These are phyloP conservation scores for Solanum sitiens DNA, from an alignment of 257 asterid genomes.

Conservation along the genomic window DNA sequence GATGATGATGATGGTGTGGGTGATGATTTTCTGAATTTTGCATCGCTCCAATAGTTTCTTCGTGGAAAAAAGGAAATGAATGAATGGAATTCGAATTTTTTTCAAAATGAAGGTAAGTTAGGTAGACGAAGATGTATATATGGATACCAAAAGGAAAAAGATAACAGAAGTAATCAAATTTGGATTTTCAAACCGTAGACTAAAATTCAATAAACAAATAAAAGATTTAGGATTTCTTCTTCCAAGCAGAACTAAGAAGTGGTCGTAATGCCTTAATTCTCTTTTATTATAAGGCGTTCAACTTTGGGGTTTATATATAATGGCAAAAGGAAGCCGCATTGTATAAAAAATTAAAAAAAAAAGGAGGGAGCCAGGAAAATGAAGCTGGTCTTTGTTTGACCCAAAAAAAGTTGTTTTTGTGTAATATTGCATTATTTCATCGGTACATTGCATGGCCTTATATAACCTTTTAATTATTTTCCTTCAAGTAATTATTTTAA, in stretches of 20 bases:
- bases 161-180: background rate
- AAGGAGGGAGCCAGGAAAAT: background rate
- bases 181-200: background rate
- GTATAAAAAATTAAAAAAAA: background rate
- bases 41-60: conserved; percentile 14
- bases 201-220: background rate
- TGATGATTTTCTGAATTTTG: conserved; percentile 27
- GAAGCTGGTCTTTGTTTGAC: background rate
- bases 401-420: background rate
- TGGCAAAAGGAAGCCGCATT: background rate
- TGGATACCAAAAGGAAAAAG: background rate
- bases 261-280: background rate
- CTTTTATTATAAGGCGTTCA: background rate
- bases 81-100: background rate
- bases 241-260: background rate
- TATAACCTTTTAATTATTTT: background rate
- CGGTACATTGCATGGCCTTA: background rate
- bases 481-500: background rate
- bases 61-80: background rate
- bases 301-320: background rate
- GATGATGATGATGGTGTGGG: conserved; percentile 28
- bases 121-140: background rate
- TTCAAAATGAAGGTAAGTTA: background rate
- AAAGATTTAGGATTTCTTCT: background rate
- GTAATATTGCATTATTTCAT: background rate